These are phyloP conservation scores for Violaceomyces palustris DNA, from an alignment of 1,284 basidiomycete genomes.

Conservation along the genomic window DNA sequence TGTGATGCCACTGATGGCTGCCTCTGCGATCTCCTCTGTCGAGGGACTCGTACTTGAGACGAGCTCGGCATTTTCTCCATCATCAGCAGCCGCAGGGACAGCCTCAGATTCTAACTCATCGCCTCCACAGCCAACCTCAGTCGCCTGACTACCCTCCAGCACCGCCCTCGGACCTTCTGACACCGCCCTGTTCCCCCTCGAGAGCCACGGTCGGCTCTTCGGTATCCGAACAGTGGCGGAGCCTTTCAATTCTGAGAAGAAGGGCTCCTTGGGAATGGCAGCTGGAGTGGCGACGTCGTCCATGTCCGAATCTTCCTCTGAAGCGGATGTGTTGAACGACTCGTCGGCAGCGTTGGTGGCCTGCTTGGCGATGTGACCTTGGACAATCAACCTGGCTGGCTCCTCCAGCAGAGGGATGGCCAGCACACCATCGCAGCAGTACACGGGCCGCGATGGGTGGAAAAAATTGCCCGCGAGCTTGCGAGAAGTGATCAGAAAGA, in stretches of 20 bases:
- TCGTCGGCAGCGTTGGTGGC: neutral
- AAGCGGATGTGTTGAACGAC: neutral
- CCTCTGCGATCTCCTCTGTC: too few species aligned
- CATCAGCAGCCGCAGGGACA: too few species aligned
- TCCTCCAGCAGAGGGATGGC: slow-evolving; percentile 31
- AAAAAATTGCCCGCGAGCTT: slow-evolving; percentile 35
- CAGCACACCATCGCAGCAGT: slow-evolving; percentile 33
- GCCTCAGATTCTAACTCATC: too few species aligned
- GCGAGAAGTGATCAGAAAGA: slow-evolving; percentile 40
- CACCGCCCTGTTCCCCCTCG: too few species aligned
- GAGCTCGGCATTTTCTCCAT: too few species aligned
- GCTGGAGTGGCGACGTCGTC: slow-evolving; percentile 36
- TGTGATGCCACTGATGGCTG: too few species aligned
- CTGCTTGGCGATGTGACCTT: slow-evolving; percentile 9
- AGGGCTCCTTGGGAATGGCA: slow-evolving; percentile 19
- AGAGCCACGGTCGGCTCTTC: slow-evolving; percentile 20
- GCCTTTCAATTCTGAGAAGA: slow-evolving; percentile 7
- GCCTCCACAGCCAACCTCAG: too few species aligned
- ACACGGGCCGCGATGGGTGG: slow-evolving; percentile 31
- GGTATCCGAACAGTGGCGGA: slow-evolving; percentile 15
- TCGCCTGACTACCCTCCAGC: too few species aligned
- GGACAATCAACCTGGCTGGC: slow-evolving; percentile 17
- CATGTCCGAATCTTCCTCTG: slow-evolving; percentile 16
- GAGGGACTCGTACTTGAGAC: too few species aligned
- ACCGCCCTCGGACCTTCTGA: too few species aligned